phyloP scores from a whole-genome alignment of 2,329 filamentous ascomycete species.

The Nakataea oryzae region DNA sequence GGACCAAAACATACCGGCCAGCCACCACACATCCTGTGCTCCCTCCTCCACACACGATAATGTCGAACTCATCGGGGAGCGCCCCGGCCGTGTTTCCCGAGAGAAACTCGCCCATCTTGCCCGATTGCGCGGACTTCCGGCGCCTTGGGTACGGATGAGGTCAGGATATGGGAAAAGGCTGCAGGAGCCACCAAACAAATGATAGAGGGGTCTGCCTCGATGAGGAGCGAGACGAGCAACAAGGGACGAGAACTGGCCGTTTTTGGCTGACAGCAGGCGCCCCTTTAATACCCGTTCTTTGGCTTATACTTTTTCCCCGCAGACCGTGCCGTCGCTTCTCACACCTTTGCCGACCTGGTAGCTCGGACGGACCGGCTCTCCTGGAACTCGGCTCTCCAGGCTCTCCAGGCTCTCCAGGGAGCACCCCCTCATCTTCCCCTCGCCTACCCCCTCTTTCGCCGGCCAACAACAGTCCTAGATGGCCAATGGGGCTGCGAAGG shows the following conservation, averaged over 20 bases:
- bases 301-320: background rate
- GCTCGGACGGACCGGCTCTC: background rate
- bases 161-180: background rate
- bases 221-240: background rate
- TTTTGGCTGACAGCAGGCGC: background rate
- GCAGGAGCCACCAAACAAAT: background rate
- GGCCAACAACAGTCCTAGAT: too few species aligned
- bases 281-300: background rate
- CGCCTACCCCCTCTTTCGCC: background rate
- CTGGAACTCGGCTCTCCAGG: too few species aligned
- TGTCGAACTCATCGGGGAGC: slow-evolving; percentile 68
- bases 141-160: background rate
- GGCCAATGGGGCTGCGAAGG: background rate
- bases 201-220: background rate
- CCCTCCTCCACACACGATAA: slow-evolving; percentile 68
- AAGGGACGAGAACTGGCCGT: background rate
- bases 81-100: background rate
- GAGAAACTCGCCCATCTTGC: background rate
- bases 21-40: slow-evolving; percentile 53
- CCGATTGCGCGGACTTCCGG: background rate
- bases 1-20: slow-evolving; percentile 32
- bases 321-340: background rate
- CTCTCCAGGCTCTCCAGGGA: background rate
- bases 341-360: background rate
- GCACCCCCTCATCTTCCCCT: background rate